These are phyloP conservation scores for Trichoderma gracile DNA, from an alignment of 2,329 filamentous ascomycete species.

Conservation along the genomic window DNA sequence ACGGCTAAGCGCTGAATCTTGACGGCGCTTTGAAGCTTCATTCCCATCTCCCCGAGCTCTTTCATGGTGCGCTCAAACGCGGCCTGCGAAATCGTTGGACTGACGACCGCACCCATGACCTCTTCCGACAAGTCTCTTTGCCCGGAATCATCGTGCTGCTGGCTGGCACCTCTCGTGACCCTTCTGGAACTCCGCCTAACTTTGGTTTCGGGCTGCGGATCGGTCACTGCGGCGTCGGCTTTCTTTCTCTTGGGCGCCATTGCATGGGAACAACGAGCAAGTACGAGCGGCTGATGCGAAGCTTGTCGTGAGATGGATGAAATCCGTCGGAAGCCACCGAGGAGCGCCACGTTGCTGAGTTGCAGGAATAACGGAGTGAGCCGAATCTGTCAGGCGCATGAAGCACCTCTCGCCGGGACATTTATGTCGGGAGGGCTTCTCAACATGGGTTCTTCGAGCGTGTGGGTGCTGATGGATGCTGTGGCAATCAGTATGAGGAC, in stretches of 20 bases:
- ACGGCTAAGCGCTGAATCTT: conserved; percentile 51
- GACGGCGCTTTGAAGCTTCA: conserved; percentile 45
- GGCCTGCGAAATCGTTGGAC: conserved; percentile 26
- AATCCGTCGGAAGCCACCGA: conserved; percentile 3
- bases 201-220: conserved; percentile 28
- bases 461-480: background rate
- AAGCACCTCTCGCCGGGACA: background rate
- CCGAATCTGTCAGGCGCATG: background rate
- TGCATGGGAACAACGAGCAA: background rate
- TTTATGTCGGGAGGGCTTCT: background rate
- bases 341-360: background rate
- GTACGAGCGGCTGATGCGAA: background rate
- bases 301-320: background rate
- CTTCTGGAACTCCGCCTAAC: conserved; percentile 35
- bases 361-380: background rate
- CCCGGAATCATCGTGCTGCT: conserved; percentile 7
- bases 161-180: conserved; percentile 26
- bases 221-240: conserved; percentile 28
- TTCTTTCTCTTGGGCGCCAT: conserved; percentile 47
- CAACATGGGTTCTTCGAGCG: background rate
- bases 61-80: conserved; percentile 45
- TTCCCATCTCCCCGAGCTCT: conserved; percentile 53
- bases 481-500: background rate
- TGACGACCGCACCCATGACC: background rate
- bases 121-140: background rate